phyloP scores from a whole-genome alignment of 2,329 filamentous ascomycete genomes.

The Alternaria metachromatica region DNA sequence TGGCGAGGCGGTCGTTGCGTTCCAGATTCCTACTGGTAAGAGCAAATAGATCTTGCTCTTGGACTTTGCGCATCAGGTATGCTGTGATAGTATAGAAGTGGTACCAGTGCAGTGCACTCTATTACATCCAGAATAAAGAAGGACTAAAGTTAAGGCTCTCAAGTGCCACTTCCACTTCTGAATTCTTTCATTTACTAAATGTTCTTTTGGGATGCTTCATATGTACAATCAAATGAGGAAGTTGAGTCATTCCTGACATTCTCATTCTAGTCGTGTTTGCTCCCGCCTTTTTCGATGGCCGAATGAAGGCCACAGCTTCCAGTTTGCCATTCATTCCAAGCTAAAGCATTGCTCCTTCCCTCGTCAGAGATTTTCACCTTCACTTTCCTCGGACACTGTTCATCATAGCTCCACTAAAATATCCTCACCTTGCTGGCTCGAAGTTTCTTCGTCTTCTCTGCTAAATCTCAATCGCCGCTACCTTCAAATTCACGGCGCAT shows the following conservation, averaged over 20 bases:
- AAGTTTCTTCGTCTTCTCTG: background rate
- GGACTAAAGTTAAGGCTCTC: background rate
- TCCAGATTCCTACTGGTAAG: slow-evolving; percentile 74
- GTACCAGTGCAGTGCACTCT: background rate
- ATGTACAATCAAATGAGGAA: too few relatives aligned
- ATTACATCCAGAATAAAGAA: background rate
- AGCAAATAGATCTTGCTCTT: slow-evolving; percentile 29
- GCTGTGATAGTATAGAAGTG: background rate
- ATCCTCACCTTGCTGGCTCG: background rate
- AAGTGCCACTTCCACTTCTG: background rate
- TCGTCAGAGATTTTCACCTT: background rate
- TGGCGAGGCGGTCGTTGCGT: slow-evolving; percentile 68
- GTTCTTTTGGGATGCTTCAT: background rate
- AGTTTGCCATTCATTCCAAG: background rate
- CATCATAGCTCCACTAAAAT: background rate
- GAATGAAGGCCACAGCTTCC: too few relatives aligned
- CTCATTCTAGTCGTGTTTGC: too few relatives aligned
- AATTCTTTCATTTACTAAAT: background rate
- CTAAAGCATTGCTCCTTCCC: background rate
- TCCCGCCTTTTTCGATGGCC: too few relatives aligned
- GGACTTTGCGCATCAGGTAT: background rate
- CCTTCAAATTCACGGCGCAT: too few relatives aligned
- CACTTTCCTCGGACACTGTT: background rate
- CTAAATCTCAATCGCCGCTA: background rate
- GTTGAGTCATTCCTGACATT: too few relatives aligned